Percentiles rank a stretch among this genome's conserved stretches.
These are phyloP conservation scores for Suhomyces tanzawaensis DNA, from an alignment of 805 yeast species.

Conservation along the genomic window DNA sequence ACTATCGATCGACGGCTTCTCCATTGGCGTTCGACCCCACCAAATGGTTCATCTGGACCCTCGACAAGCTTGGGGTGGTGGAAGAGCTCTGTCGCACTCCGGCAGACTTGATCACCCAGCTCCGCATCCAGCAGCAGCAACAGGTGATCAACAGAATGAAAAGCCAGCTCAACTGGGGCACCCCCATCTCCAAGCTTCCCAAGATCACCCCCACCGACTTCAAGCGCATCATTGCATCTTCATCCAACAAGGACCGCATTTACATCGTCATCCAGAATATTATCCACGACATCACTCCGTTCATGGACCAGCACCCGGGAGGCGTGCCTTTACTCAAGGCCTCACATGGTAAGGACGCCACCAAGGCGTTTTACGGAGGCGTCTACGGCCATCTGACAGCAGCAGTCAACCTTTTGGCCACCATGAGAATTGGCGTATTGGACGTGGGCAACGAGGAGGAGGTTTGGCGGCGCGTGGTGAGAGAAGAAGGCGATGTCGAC, in stretches of 20 bases:
- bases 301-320: slow-evolving; percentile 91
- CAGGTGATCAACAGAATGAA: slow-evolving; percentile 73
- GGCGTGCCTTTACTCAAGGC: slow-evolving; percentile 76
- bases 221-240: slow-evolving; percentile 34
- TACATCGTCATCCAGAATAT: slow-evolving; percentile 85
- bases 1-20: slow-evolving; percentile 72
- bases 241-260: slow-evolving; percentile 46
- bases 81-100: slow-evolving; percentile 59
- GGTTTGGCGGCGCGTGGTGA: slow-evolving; percentile 73
- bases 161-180: slow-evolving; percentile 86
- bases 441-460: slow-evolving; percentile 79
- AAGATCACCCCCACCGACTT: slow-evolving; percentile 50
- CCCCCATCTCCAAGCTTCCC: slow-evolving; percentile 85
- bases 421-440: slow-evolving; percentile 88
- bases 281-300: slow-evolving; percentile 90
- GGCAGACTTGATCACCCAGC: slow-evolving; percentile 63
- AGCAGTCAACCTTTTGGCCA: slow-evolving; percentile 84
- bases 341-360: slow-evolving; percentile 90
- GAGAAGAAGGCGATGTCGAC: slow-evolving; percentile 56
- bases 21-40: slow-evolving; percentile 85
- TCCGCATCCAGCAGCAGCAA: slow-evolving; percentile 66
- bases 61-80: slow-evolving; percentile 56
- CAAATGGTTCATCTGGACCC: slow-evolving; percentile 62
- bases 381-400: slow-evolving; percentile 93
- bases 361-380: slow-evolving; percentile 92